Evolutionary conservation across 2,329 filamentous ascomycete species (phyloP), one percentile per base, ranked within the genome.

Genomic region (Calonectria montana): DNA sequence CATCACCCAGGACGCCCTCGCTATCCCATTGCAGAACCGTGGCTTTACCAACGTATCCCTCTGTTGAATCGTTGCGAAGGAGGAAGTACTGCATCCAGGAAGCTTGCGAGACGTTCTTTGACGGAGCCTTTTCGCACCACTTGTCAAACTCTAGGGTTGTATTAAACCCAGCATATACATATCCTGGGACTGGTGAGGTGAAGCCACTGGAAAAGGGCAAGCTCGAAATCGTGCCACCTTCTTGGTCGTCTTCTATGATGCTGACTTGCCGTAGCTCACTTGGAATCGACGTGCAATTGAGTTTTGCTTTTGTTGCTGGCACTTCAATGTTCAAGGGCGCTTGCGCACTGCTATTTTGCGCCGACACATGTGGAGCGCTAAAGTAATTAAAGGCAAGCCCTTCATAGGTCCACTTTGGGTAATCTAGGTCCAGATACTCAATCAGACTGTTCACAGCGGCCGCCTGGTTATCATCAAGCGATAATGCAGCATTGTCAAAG

Each of bases 391-490:
- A 77, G 2, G 75, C 80, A 2, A 83, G 74, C 16, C 80, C 77
- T 18, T 77, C 71, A 39, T 80, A 80, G 3, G 80, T 81, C 81
- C 81, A 82, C 47, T 78, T 70, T 0, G 81, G 80, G 41, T 81
- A 79, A 5, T 79, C 73, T n/a, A 82, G 45, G 50, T 80, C 76
- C 3, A 77, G 53, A 21, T 79, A 77, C 15, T 80, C 73, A 6
- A 82, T 76, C 4, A 82, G 39, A 21, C 75, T 76, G 13, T 76
- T 75, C n/a, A 81, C 73, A 10, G 77, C 75, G 10, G 74, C 68
- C 7, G 77, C 79, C 21, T 76, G 73, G 15, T 77, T 72, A 45
- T 77, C 77, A n/a, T 72, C 65, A 37, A 76, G 67, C 2, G 75
- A 75, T 10, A 80, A 61, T 31, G 76, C 72, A 18, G 70, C 71